phyloP scores from a whole-genome alignment of 495 filamentous ascomycete species.

The Aspergillus hancockii region DNA sequence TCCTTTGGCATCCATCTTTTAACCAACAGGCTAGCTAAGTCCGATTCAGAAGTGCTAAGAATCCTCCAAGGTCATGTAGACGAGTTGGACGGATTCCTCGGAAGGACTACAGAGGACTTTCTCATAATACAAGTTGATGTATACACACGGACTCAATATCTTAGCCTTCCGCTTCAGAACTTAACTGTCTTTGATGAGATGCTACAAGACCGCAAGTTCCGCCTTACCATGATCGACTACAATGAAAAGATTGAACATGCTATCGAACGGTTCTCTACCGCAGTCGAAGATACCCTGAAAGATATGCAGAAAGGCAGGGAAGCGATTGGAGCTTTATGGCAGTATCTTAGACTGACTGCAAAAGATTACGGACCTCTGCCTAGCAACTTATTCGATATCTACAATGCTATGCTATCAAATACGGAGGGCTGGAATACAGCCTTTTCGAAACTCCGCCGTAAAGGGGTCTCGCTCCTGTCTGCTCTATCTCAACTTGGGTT shows the following conservation, averaged over 20 bases:
- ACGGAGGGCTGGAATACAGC: constrained; percentile 82
- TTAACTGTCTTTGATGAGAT: constrained; percentile 83
- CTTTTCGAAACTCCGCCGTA: constrained; percentile 67
- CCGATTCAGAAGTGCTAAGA: constrained; percentile 78
- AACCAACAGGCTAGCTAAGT: constrained; percentile 82
- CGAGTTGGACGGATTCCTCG: constrained; percentile 88
- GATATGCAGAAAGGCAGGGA: constrained; percentile 78
- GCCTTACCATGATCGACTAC: constrained; percentile 75
- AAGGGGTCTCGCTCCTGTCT: constrained; percentile 59
- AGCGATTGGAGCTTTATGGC: constrained; percentile 72
- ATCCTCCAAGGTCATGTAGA: constrained; percentile 92
- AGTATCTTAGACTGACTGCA: constrained; percentile 67
- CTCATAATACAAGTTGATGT: constrained; percentile 77
- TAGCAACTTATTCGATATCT: constrained; percentile 60
- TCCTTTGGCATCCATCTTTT: constrained; percentile 91
- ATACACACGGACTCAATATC: constrained; percentile 67
- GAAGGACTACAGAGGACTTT: constrained; percentile 83
- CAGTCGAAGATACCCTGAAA: constrained; percentile 72
- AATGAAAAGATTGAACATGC: constrained; percentile 93
- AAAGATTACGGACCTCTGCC: constrained; percentile 52
- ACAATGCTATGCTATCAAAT: constrained; percentile 79
- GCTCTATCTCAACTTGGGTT: constrained; percentile 62
- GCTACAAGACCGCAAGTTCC: constrained; percentile 80
- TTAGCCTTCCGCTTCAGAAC: constrained; percentile 83
- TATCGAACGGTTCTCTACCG: constrained; percentile 69